Evolutionary conservation across 306 rosid genomes (phyloP).

Genomic region (Lupinus albus): DNA sequence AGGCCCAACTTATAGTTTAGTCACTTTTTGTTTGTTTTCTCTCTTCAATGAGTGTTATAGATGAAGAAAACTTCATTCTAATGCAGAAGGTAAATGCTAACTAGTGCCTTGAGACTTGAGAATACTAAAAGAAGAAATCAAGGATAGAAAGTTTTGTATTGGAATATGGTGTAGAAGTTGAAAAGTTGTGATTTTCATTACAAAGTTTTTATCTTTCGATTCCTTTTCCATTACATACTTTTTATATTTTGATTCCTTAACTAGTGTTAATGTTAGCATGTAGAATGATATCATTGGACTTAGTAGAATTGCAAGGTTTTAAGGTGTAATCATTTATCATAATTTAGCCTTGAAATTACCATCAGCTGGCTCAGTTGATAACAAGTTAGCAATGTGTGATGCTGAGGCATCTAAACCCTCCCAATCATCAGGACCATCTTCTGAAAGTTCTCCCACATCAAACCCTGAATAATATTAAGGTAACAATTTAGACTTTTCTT

Average conservation of each 20-base stretch:
- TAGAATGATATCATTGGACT: not conserved
- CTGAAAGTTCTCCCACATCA: constrained; percentile 93
- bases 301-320: not conserved
- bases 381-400: constrained; percentile 84
- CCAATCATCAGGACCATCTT: constrained; percentile 93
- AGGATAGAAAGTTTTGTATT: too few relatives aligned
- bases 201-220: too few relatives aligned
- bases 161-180: too few relatives aligned
- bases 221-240: too few relatives aligned
- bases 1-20: constrained; percentile 6
- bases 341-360: constrained; percentile 52
- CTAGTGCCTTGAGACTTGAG: too few relatives aligned
- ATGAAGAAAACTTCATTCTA: constrained; percentile 1
- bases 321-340: constrained; percentile 7
- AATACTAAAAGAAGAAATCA: too few relatives aligned
- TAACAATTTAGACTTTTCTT: constrained; percentile 30
- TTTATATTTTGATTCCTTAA: too few relatives aligned
- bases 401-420: constrained; percentile 98
- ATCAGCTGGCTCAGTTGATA: constrained; percentile 96
- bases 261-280: not conserved
- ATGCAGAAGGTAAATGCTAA: not conserved
- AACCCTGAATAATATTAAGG: constrained; percentile 67
- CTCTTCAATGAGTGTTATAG: constrained; percentile 3
- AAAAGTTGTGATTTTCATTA: too few relatives aligned
- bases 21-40: not conserved